Percentiles rank a stretch among this genome's conserved stretches.
These are phyloP conservation scores for Pythium phragmiticola DNA, from an alignment of 352 stramenopile species.

Conservation along the genomic window DNA sequence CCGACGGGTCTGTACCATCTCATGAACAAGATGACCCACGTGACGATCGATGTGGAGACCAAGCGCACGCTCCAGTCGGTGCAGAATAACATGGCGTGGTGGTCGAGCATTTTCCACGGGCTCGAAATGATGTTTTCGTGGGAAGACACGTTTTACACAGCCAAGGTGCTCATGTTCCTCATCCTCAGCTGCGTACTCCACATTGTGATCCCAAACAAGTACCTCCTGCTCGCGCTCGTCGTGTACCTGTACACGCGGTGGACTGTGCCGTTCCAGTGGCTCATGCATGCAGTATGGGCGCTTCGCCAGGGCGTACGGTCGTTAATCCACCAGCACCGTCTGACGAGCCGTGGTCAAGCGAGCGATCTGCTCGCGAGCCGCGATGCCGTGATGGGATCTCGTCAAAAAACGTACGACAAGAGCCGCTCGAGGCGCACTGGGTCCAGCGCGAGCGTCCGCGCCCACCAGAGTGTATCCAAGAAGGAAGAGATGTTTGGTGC, in stretches of 20 bases:
- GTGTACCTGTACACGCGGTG: conserved; percentile 80
- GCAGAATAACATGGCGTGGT: conserved; percentile 90
- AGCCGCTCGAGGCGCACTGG: conserved; percentile 47
- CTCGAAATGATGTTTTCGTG: conserved; percentile 88
- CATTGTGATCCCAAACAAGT: conserved; percentile 85
- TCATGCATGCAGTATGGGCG: conserved; percentile 65
- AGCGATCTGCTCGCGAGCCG: conserved; percentile 39
- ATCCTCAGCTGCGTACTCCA: conserved; percentile 85
- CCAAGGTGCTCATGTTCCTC: conserved; percentile 74
- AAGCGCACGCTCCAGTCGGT: conserved; percentile 82
- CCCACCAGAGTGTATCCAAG: conserved; percentile 75
- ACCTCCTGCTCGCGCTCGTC: conserved; percentile 69
- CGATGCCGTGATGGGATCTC: conserved; percentile 31
- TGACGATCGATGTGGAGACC: conserved; percentile 82
- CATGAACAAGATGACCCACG: conserved; percentile 90
- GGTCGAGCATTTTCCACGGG: conserved; percentile 78
- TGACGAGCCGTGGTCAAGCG: conserved; percentile 58
- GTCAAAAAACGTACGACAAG: conserved; percentile 35
- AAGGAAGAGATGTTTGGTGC: conserved; percentile 85
- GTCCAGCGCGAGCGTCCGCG: conserved; percentile 59
- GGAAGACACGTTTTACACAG: conserved; percentile 86
- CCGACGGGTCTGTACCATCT: conserved; percentile 82
- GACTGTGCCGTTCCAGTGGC: conserved; percentile 77
- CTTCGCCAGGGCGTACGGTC: conserved; percentile 67
- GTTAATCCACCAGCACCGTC: conserved; percentile 74